These are phyloP conservation scores for Mortierella claussenii DNA, from an alignment of 192 early-diverging fungal genomes.

Conservation along the genomic window DNA sequence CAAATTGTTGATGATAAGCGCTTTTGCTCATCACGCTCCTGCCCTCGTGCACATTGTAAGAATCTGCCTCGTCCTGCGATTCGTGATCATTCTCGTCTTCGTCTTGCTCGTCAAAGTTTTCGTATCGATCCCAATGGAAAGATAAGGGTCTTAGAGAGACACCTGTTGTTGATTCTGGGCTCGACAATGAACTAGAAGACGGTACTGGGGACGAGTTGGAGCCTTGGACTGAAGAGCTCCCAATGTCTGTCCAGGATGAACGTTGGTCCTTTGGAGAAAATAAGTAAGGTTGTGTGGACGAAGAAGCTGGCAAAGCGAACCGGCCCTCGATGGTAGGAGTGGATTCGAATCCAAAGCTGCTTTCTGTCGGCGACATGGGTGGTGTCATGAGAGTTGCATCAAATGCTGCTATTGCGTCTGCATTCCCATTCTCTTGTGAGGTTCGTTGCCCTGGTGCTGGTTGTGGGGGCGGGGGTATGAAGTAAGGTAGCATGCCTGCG, in stretches of 20 bases:
- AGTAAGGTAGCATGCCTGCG: conserved; percentile 44
- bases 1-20: conserved; percentile 34
- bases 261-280: conserved; percentile 1
- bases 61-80: not conserved
- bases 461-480: conserved; percentile 37
- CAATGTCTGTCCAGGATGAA: conserved; percentile 10
- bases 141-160: conserved; percentile 32
- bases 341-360: conserved; percentile 21
- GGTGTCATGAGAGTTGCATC: conserved; percentile 45
- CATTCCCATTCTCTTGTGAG: not conserved
- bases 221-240: not conserved
- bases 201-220: conserved; percentile 6
- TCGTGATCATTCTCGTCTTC: conserved; percentile 21
- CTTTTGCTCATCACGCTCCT: not conserved
- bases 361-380: conserved; percentile 48
- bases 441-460: conserved; percentile 7
- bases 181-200: conserved; percentile 1
- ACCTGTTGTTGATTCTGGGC: not conserved
- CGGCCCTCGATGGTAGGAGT: conserved; percentile 33
- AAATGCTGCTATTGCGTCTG: not conserved
- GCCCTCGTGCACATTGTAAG: conserved; percentile 1
- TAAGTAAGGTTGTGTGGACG: not conserved
- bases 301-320: conserved; percentile 13
- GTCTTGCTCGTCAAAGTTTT: conserved; percentile 17
- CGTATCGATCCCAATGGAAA: conserved; percentile 45